Base-by-base conservation (phyloP, 352 stramenopile species). In the Globisporangium solare region DNA sequence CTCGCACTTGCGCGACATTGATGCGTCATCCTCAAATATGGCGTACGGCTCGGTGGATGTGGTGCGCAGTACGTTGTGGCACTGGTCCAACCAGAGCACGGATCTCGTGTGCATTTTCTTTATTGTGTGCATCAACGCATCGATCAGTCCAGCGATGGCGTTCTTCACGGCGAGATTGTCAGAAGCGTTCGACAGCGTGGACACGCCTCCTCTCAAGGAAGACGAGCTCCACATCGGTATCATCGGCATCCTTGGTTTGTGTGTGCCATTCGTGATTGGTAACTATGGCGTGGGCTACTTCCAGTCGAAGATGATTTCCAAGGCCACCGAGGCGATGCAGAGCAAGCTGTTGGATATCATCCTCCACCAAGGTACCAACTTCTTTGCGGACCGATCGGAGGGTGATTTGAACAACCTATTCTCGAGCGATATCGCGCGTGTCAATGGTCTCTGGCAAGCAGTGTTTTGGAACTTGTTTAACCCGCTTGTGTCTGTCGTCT, bases 301-400 rank as follows among this genome's bases (percentile, higher is more conserved):
- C 69, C 86, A 95, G 68, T 92, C 81, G 52, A 95, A 95, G 51
- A 95, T 95, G 86, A 95, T 95, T 54, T 83, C 83, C 24, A 95
- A 93, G 66, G 86, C 86, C 17, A 93, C 83, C 1, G 81, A 92
- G 51, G 75, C 70, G 47, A 75, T 95, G 63, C 83, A 95, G 60
- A 75, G 63, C 41, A 79, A 68, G 22, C 54, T 95, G 51, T 72
- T 95, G 4, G 67, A 85, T 51, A 95, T 86, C 55, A 91, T 95
- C 42, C 56, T 95, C 21, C 80, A 74, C 53, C 86, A 95, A 52
- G 68, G 83, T 54, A 92, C 83, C 13, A 63, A 74, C 39, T 95
- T 95, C 56, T 95, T 95, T 27, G 79, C 79, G 1, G 83, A 90
- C 49, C 79, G 86, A 17, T 95, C 86, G 0, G 86, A 95, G 32